Evolutionary conservation across 306 rosid species (phyloP).

Genomic region (Leucaena leucocephala): DNA sequence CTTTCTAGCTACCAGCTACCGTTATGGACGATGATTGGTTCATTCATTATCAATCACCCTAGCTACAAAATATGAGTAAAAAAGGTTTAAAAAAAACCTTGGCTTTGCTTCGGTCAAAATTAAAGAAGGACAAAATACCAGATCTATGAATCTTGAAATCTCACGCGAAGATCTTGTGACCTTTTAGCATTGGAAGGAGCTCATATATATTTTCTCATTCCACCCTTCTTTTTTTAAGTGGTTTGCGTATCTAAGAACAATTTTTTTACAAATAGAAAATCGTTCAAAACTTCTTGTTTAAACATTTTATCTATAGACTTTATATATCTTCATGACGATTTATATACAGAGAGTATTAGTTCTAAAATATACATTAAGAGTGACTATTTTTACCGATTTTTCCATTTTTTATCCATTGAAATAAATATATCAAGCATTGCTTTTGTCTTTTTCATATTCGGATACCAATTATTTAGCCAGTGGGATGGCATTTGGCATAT

Average conservation of each 20-base stretch:
- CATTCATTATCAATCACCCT: neutral
- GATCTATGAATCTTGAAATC: slow-evolving; percentile 21
- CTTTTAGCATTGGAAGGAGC: slow-evolving; percentile 38
- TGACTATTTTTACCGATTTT: too few species aligned
- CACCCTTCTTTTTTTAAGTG: neutral
- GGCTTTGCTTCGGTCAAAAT: slow-evolving; percentile 18
- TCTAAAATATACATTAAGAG: too few species aligned
- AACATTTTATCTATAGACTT: too few species aligned
- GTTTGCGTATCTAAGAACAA: neutral
- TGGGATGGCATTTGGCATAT: neutral
- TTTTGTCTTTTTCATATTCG: neutral
- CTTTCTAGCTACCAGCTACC: neutral
- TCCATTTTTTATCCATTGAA: too few species aligned
- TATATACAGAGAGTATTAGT: too few species aligned
- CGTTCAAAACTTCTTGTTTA: too few species aligned
- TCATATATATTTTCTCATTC: neutral
- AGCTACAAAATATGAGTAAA: neutral
- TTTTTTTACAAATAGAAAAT: too few species aligned
- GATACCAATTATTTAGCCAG: neutral
- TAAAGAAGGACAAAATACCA: slow-evolving; percentile 9
- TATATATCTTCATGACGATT: too few species aligned
- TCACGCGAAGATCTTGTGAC: slow-evolving; percentile 29
- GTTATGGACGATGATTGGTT: neutral
- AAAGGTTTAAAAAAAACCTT: neutral
- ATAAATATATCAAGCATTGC: neutral